Evolutionary conservation across 352 stramenopile species (phyloP).

Genomic region (Aphanomyces stellatus): DNA sequence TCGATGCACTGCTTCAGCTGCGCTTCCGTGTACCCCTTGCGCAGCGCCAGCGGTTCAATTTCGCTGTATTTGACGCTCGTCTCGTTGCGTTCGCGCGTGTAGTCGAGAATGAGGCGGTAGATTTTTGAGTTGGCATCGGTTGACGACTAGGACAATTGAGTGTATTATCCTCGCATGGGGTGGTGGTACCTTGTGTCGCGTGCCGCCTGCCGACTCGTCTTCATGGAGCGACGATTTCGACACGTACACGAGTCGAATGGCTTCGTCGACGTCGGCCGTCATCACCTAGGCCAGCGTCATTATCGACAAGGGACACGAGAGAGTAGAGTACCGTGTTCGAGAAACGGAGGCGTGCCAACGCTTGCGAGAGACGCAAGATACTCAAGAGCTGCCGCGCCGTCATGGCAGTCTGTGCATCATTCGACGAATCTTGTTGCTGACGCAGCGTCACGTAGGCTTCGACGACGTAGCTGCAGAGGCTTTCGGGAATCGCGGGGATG

Average conservation of each 20-base stretch:
- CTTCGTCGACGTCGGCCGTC: slow-evolving; percentile 97
- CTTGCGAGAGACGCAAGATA: slow-evolving; percentile 96
- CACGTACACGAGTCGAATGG: slow-evolving; percentile 94
- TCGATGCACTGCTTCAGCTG: slow-evolving; percentile 93
- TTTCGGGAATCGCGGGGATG: slow-evolving; percentile 77
- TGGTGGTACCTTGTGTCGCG: slow-evolving; percentile 21
- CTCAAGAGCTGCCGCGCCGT: slow-evolving; percentile 97
- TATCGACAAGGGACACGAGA: background rate
- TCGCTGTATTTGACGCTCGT: slow-evolving; percentile 79
- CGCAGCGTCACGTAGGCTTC: slow-evolving; percentile 97
- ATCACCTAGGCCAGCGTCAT: slow-evolving; percentile 69
- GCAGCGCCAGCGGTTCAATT: slow-evolving; percentile 91
- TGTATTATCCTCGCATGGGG: slow-evolving; percentile 23
- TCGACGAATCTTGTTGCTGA: slow-evolving; percentile 79
- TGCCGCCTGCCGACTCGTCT: slow-evolving; percentile 33
- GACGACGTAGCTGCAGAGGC: slow-evolving; percentile 96
- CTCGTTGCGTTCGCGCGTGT: slow-evolving; percentile 62
- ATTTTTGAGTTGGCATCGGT: slow-evolving; percentile 93
- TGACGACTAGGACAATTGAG: slow-evolving; percentile 23
- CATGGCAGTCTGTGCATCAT: slow-evolving; percentile 95
- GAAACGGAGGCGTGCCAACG: slow-evolving; percentile 95
- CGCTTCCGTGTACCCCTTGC: slow-evolving; percentile 94
- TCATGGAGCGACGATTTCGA: slow-evolving; percentile 94
- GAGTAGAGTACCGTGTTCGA: slow-evolving; percentile 39
- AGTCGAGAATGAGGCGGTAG: slow-evolving; percentile 94